Conservation (phyloP, 768 basidiomycete species). For the Boletus vinaceobasis region DNA sequence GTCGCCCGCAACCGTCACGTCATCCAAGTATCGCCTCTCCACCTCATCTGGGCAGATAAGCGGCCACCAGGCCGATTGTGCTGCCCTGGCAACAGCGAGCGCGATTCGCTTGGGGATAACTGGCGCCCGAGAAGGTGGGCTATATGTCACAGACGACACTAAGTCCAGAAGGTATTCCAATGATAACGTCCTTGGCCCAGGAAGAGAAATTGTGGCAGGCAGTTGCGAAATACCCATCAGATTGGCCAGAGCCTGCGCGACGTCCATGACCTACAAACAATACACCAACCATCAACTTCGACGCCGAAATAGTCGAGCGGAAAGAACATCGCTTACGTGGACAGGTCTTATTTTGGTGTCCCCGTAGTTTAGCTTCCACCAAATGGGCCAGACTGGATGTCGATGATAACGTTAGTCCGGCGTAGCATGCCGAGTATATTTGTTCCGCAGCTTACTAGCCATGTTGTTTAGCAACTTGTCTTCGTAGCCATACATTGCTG, state of each 20-base stretch:
- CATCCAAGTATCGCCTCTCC: constrained; percentile 80
- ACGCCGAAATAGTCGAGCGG: constrained; percentile 17
- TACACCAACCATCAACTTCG: constrained; percentile 11
- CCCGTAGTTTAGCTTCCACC: constrained; percentile 91
- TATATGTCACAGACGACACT: constrained; percentile 76
- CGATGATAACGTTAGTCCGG: constrained; percentile 10
- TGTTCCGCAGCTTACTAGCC: constrained; percentile 57
- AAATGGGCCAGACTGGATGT: constrained; percentile 71
- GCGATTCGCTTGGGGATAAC: constrained; percentile 75
- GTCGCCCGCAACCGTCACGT: constrained; percentile 67
- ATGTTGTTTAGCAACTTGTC: constrained; percentile 93
- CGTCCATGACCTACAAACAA: constrained; percentile 73
- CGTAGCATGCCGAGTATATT: constrained; percentile 2
- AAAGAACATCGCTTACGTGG: constrained; percentile 58
- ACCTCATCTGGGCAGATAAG: constrained; percentile 89
- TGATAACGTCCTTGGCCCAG: constrained; percentile 85
- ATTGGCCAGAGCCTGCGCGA: constrained; percentile 88
- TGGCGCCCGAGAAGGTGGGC: constrained; percentile 66
- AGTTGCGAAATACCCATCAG: constrained; percentile 60
- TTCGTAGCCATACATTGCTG: constrained; percentile 87
- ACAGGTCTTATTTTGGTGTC: constrained; percentile 87
- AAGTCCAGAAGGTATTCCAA: constrained; percentile 78
- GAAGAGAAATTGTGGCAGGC: constrained; percentile 71
- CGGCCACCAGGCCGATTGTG: constrained; percentile 87
- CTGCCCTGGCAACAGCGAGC: constrained; percentile 53